phyloP scores from a whole-genome alignment of 768 basidiomycete species.

The Hericium alpestre region DNA sequence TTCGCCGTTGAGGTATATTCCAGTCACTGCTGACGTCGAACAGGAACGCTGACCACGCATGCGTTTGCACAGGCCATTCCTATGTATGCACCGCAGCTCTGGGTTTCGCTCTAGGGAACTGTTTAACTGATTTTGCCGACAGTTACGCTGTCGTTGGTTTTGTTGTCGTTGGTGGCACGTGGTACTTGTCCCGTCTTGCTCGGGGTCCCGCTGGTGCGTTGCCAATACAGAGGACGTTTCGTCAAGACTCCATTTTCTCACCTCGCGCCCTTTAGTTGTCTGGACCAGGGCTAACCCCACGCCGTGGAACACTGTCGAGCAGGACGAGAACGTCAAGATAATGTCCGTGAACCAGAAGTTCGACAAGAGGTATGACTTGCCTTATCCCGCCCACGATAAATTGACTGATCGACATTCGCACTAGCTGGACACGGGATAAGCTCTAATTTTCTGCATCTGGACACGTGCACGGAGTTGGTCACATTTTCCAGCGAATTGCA shows the following conservation, averaged over 20 bases:
- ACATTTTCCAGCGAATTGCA: background rate
- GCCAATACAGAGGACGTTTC: background rate
- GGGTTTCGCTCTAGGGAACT: background rate
- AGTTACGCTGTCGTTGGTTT: conserved; percentile 42
- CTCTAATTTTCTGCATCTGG: conserved; percentile 30
- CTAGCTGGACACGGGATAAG: conserved; percentile 69
- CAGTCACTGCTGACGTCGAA: background rate
- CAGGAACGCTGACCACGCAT: background rate
- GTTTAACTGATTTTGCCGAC: background rate
- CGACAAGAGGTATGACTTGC: conserved; percentile 48
- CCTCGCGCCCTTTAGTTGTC: conserved; percentile 28
- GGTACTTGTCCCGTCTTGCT: conserved; percentile 35
- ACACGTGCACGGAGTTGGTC: background rate
- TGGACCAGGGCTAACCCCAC: conserved; percentile 70
- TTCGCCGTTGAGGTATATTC: conserved; percentile 12
- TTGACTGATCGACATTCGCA: conserved; percentile 3
- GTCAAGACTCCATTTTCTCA: conserved; percentile 3
- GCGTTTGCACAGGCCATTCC: conserved; percentile 10
- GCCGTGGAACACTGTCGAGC: conserved; percentile 80
- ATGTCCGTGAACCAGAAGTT: conserved; percentile 63
- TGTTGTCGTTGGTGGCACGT: conserved; percentile 29
- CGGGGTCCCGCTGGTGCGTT: conserved; percentile 30
- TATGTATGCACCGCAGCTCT: conserved; percentile 5
- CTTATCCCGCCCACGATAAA: background rate
- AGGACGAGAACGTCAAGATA: conserved; percentile 65